Percentiles rank a stretch among this genome's conserved stretches.
Evolutionary conservation across 2,329 filamentous ascomycete genomes (phyloP).

Genomic region (Botrytis deweyae): DNA sequence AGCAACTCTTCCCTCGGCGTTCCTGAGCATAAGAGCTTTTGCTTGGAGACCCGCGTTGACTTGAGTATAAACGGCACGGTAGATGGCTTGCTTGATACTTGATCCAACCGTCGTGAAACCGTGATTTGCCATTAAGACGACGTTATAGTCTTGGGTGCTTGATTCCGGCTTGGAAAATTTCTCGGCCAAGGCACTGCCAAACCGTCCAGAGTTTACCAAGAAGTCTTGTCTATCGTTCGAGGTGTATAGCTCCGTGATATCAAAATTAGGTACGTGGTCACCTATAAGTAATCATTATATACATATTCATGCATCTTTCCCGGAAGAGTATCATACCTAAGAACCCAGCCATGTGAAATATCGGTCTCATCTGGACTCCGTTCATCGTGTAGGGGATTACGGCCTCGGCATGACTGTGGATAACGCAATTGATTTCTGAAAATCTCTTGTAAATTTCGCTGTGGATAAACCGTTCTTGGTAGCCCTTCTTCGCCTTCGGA

Average conservation of each 20-base stretch:
- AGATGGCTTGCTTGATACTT: conserved; percentile 44
- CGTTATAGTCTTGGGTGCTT: conserved; percentile 33
- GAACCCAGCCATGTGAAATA: conserved; percentile 47
- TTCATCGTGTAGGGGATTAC: conserved; percentile 46
- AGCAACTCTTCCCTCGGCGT: background rate
- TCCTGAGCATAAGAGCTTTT: conserved; percentile 39
- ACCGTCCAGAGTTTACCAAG: conserved; percentile 41
- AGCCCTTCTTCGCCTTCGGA: conserved; percentile 43
- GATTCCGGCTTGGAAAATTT: conserved; percentile 36
- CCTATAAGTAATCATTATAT: conserved; percentile 25
- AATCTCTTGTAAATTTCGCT: conserved; percentile 48
- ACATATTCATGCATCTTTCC: background rate
- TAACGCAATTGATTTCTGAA: conserved; percentile 42
- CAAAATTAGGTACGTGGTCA: conserved; percentile 37
- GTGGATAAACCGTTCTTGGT: conserved; percentile 48
- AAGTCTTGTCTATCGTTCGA: conserved; percentile 40
- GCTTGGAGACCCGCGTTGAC: conserved; percentile 46
- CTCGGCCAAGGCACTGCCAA: conserved; percentile 41
- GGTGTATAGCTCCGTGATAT: conserved; percentile 37
- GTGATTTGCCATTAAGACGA: conserved; percentile 48
- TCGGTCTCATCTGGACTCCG: conserved; percentile 44
- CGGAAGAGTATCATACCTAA: conserved; percentile 37
- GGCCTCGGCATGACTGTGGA: conserved; percentile 47
- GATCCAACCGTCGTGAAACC: conserved; percentile 45
- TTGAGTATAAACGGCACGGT: conserved; percentile 46